Evolutionary conservation across 176 grass and related monocot species (phyloP).

Genomic region (Leersia perrieri): DNA sequence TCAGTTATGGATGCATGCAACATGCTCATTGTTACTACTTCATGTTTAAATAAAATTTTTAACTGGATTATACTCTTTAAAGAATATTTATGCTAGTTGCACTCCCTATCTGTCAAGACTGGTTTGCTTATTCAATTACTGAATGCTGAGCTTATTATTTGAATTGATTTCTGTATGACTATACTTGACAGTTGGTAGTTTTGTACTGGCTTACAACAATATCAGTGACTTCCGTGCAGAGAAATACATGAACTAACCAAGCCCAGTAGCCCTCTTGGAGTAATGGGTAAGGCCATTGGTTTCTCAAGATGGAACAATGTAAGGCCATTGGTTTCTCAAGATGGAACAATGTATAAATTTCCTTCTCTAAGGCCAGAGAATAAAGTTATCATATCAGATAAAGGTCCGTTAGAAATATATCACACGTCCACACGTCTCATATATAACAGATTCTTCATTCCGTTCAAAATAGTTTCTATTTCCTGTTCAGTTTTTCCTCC

Average conservation of each 20-base stretch:
- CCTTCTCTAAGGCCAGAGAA: too few relatives aligned
- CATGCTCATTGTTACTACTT: background rate
- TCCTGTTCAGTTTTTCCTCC: background rate
- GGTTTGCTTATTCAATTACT: slow-evolving; percentile 10
- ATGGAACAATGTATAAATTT: slow-evolving; percentile 1
- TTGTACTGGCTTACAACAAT: too few relatives aligned
- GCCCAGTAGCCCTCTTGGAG: slow-evolving; percentile 43
- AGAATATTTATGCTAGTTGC: background rate
- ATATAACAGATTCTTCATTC: background rate
- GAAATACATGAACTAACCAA: slow-evolving; percentile 52
- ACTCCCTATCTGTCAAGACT: background rate
- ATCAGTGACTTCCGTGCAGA: slow-evolving; percentile 55
- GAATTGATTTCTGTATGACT: slow-evolving; percentile 29
- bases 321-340: too few relatives aligned
- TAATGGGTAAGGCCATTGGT: slow-evolving; percentile 44
- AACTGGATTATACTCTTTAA: background rate
- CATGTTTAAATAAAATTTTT: background rate
- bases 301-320: slow-evolving; percentile 64
- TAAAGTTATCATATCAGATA: background rate
- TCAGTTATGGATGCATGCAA: background rate
- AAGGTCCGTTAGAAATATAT: background rate
- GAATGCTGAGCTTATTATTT: background rate
- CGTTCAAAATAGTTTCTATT: background rate
- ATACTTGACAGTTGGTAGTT: slow-evolving; percentile 31
- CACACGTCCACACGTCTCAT: background rate